Percentiles rank a stretch among this genome's conserved stretches.
Evolutionary conservation across 2,329 filamentous ascomycete genomes (phyloP).

Genomic region (Pseudodiploospora longispora): DNA sequence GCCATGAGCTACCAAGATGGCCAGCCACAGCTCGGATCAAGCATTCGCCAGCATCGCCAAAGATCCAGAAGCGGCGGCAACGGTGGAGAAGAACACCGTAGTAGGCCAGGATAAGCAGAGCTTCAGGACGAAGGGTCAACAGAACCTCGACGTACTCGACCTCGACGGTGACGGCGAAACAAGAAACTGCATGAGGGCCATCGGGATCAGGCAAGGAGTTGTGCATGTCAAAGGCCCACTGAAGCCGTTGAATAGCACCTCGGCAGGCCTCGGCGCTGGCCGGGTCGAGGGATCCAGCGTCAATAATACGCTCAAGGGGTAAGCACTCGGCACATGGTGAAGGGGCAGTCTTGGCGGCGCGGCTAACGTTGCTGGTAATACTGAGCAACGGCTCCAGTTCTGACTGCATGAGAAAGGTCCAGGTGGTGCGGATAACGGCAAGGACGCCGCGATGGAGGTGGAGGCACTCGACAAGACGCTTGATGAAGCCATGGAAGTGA

Average conservation of each 20-base stretch:
- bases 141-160: constrained; percentile 27
- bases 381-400: constrained; percentile 22
- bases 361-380: constrained; percentile 10
- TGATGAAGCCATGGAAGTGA: constrained; percentile 31
- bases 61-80: constrained; percentile 30
- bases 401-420: constrained; percentile 26
- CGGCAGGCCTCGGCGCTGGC: constrained; percentile 20
- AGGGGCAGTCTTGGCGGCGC: not conserved
- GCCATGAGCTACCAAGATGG: constrained; percentile 26
- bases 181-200: constrained; percentile 22
- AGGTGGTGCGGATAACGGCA: constrained; percentile 26
- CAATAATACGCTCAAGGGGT: constrained; percentile 11
- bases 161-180: constrained; percentile 24
- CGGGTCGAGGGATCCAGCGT: constrained; percentile 13
- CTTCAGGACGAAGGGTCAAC: constrained; percentile 28
- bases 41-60: constrained; percentile 24
- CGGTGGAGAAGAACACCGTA: constrained; percentile 41
- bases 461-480: constrained; percentile 32
- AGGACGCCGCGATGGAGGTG: constrained; percentile 35
- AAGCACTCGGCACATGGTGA: constrained; percentile 18
- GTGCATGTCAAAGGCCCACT: constrained; percentile 27
- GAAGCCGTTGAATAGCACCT: constrained; percentile 20
- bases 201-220: constrained; percentile 14
- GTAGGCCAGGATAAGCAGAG: constrained; percentile 39
- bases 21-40: constrained; percentile 23